Base-by-base conservation (phyloP, 2,329 filamentous ascomycete species). In the Phialocephala subalpina region DNA sequence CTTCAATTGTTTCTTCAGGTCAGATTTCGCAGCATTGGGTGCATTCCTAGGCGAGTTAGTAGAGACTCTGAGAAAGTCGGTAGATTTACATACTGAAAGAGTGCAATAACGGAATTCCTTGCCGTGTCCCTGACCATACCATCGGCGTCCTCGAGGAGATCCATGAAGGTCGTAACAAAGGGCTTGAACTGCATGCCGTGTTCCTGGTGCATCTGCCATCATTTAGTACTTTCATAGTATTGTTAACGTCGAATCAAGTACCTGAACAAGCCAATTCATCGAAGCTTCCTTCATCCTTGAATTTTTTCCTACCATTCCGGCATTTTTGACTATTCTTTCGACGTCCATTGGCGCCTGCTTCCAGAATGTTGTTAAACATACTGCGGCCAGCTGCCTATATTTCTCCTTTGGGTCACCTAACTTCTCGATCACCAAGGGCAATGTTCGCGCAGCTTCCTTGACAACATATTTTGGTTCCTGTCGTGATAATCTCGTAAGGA, bases 321-420 rank as follows among this genome's bases (percentile, higher is more conserved):
- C 85, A 73, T 94, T 93, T 71, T 92, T 90, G 65, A 97, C 87
- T 72, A 90, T 87, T 67, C 90, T 86, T 82, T 97, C 95, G 47
- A 95, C 91, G 66, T 97, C 93, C 52, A 82, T 77, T 1, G 89
- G 86, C 20, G 88, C 86, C 61, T 89, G 87, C 14, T 83, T 84
- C 81, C 92, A 96, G 65, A 97, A 83, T 60, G 96, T 96, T 35
- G 86, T 86, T 65, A 97, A 86, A 20, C 92, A 88, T 76, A 93
- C 91, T 53, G 88, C 83, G 18, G 94, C 92, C 65, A 94, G 84
- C 36, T 84, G 81, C 73, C 94, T 89, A 72, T 94, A 88, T 78
- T 94, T 94, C 76, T 97, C 94, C 78, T 95, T 95, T 70, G 88
- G 87, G 77, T 97, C 95, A 66, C 93, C 94, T 66, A 98, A 86